These are phyloP conservation scores for Basipetospora chlamydospora DNA, from an alignment of 2,329 filamentous ascomycete genomes.

Conservation along the genomic window DNA sequence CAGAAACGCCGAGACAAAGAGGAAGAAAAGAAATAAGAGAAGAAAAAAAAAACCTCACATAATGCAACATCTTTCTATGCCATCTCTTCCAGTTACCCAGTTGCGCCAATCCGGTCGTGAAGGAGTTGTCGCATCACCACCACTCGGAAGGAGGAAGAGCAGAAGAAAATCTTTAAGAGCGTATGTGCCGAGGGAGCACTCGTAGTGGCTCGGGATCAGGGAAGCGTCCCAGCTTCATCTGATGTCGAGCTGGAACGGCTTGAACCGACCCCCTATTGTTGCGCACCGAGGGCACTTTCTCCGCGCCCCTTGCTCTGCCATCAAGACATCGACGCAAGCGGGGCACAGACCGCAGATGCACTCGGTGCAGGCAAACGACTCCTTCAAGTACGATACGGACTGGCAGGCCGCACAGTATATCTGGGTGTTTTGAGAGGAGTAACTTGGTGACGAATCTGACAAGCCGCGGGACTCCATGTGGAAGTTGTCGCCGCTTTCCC, in stretches of 20 bases:
- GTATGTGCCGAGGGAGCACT: no score
- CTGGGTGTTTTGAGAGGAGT: constrained; percentile 62
- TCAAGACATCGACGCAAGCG: constrained; percentile 70
- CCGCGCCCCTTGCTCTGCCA: constrained; percentile 60
- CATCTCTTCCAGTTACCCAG: constrained; percentile 1
- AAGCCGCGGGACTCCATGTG: constrained; percentile 53
- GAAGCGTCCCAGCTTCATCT: no score
- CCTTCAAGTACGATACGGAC: constrained; percentile 58
- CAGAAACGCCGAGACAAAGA: no score
- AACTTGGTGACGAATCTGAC: constrained; percentile 57
- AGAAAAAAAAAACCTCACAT: constrained; percentile 1
- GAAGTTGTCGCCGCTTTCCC: constrained; percentile 57
- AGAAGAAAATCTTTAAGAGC: no score
- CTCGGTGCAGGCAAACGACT: constrained; percentile 88
- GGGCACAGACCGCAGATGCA: constrained; percentile 89
- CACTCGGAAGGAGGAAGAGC: constrained; percentile 5
- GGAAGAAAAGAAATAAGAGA: no score
- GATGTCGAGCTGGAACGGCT: constrained; percentile 74
- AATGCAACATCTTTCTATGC: constrained; percentile 6
- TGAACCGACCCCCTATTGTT: constrained; percentile 66
- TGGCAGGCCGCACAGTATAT: constrained; percentile 89
- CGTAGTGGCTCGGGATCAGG: no score
- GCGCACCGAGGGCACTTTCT: constrained; percentile 68
- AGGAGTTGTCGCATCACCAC: not conserved
- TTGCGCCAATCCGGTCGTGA: constrained; percentile 3